Percentiles rank a stretch among this genome's conserved stretches.
These are phyloP conservation scores for Beauveria pseudobassiana DNA, from an alignment of 2,329 filamentous ascomycete species.

Conservation along the genomic window DNA sequence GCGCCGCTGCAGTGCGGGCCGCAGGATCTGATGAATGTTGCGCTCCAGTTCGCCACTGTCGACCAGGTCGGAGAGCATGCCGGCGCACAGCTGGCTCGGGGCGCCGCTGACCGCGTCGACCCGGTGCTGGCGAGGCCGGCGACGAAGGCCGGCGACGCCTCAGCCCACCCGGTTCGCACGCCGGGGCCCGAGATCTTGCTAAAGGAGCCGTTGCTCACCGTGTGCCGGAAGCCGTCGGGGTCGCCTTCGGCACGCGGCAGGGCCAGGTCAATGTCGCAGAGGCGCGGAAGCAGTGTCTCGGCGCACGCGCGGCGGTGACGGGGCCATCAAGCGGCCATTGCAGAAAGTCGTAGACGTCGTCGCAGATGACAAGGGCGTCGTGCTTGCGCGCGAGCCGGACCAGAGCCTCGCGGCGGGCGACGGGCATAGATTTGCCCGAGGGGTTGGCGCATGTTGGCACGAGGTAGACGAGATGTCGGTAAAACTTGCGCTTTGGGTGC, in stretches of 20 bases:
- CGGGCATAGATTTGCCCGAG: conserved; percentile 72
- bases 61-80: conserved; percentile 43
- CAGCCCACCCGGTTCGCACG: conserved; percentile 79
- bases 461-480: conserved; percentile 79
- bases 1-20: conserved; percentile 38
- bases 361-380: conserved; percentile 75
- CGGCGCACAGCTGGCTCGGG: conserved; percentile 47
- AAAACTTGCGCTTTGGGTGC: conserved; percentile 63
- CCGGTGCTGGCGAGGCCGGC: conserved; percentile 46
- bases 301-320: conserved; percentile 20
- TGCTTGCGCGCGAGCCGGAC: conserved; percentile 69
- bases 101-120: conserved; percentile 50
- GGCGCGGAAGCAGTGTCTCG: conserved; percentile 57
- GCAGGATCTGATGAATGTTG: conserved; percentile 34
- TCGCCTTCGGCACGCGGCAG: conserved; percentile 48
- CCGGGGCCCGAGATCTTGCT: conserved; percentile 82
- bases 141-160: conserved; percentile 53
- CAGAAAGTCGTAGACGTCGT: conserved; percentile 93
- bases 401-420: conserved; percentile 57
- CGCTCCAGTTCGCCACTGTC: conserved; percentile 33
- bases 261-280: conserved; percentile 70
- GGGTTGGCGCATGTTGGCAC: conserved; percentile 89
- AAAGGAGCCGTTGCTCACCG: conserved; percentile 81
- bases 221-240: conserved; percentile 59
- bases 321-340: conserved; percentile 57